Evolutionary conservation across 2,329 filamentous ascomycete species (phyloP), one percentile per base, ranked within the genome.

Genomic region (Phaeosphaeriaceae sp.): DNA sequence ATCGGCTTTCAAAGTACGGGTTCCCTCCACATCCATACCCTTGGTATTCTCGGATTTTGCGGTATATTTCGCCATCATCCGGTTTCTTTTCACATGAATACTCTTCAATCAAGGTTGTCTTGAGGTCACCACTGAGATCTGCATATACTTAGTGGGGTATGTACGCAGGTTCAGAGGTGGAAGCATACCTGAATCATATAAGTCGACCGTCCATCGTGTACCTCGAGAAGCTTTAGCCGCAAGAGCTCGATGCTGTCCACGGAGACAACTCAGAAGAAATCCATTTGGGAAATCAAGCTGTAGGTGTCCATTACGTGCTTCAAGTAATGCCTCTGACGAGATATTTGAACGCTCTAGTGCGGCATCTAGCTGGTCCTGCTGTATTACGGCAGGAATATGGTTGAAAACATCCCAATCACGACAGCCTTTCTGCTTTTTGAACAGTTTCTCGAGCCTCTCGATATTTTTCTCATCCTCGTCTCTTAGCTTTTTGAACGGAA

Each of bases 11-110:
- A 32, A 61, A 57, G 46, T 53, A 61, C 23, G 33, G 36, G 43
- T 63, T 49, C 35, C 21, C 21, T 23, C 21, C 21, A 23, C 21
- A 23, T 23, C 54, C 21, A 35, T 39, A 42, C 29, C 43, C 43
- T 44, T 63, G 33, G 36, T 63, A 65, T 40, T 60, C 26, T 12
- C 52, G 52, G 13, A 65, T 67, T 52, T 56, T 56, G 36, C 41
- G 16, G 30, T 56, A 56, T 26, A 53, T 46, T 36, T 56, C 50
- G 38, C 52, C 45, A 53, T 56, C 48, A 42, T 40, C 17, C 16
- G 42, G 48, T 33, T 48, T 29, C 18, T 48, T 45, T 42, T 55
- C 42, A 28, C 23, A 28, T 20, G 48, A 52, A 42, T 55, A 52
- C 26, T 52, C 38, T 44, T 55, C 44, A 37, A 48, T 45, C 12